A percentile compares a stretch with the other conserved stretches of the same genome.
Conservation (phyloP, 371 early-diverging fungal genomes). For the Gilbertella persicaria region DNA sequence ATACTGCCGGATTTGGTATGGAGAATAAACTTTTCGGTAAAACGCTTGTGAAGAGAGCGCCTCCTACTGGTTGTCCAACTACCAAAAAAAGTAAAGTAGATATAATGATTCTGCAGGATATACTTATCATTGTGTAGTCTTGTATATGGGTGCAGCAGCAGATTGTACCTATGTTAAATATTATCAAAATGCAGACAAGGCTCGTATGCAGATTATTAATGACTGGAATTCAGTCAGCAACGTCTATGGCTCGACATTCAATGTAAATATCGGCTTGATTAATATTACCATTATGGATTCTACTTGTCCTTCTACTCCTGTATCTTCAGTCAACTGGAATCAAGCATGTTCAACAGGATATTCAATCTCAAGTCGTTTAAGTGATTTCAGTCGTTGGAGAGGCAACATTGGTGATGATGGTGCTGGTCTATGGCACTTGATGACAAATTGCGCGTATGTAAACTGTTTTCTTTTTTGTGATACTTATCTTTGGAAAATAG, state of each 20-base stretch:
- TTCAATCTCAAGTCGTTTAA: constrained; percentile 75
- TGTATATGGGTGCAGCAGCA: constrained; percentile 56
- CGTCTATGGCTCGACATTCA: constrained; percentile 87
- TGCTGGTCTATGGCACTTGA: constrained; percentile 94
- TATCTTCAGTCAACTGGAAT: constrained; percentile 69
- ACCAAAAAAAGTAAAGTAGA: constrained; percentile 39
- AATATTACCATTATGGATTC: constrained; percentile 74
- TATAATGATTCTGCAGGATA: background rate
- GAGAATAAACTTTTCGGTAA: too few species aligned
- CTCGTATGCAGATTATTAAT: constrained; percentile 73
- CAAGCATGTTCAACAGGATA: constrained; percentile 72
- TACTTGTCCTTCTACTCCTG: constrained; percentile 55
- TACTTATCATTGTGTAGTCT: constrained; percentile 8
- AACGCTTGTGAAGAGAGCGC: constrained; percentile 36
- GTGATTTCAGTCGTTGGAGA: constrained; percentile 92
- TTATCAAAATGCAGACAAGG: constrained; percentile 59
- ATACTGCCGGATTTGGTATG: too few species aligned
- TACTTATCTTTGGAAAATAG: constrained; percentile 19
- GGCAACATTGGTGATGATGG: constrained; percentile 66
- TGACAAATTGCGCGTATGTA: constrained; percentile 83
- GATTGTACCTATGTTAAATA: constrained; percentile 76
- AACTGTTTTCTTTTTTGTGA: background rate
- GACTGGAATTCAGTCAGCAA: constrained; percentile 79
- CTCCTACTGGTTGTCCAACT: constrained; percentile 42
- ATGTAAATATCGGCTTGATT: constrained; percentile 85